Percentiles rank a stretch among this genome's conserved stretches.
Conservation (phyloP, 805 yeast species). For the Ogataea dorogensis region DNA sequence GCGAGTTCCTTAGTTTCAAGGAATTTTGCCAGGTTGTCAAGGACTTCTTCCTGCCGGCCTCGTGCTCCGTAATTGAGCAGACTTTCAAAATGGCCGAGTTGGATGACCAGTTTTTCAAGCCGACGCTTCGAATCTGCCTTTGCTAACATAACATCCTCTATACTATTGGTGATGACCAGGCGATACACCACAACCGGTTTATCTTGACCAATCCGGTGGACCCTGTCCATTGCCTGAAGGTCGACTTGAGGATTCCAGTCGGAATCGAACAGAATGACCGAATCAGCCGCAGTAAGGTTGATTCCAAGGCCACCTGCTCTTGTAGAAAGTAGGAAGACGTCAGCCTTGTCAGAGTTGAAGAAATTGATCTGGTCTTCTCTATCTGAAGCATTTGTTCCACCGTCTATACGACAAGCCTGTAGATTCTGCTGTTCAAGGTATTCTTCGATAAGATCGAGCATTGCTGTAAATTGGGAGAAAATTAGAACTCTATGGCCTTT, state of each 20-base stretch:
- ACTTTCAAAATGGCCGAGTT: constrained; percentile 56
- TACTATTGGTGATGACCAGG: constrained; percentile 70
- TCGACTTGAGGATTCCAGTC: constrained; percentile 99
- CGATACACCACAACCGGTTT: constrained; percentile 82
- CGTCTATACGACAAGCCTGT: constrained; percentile 68
- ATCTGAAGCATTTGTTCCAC: constrained; percentile 61
- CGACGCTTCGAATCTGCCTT: constrained; percentile 78
- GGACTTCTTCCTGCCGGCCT: constrained; percentile 13
- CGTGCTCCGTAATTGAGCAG: constrained; percentile 22
- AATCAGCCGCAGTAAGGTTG: constrained; percentile 81
- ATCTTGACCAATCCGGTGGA: constrained; percentile 88
- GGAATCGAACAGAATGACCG: constrained; percentile 85
- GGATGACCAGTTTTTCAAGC: constrained; percentile 73
- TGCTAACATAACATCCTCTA: constrained; percentile 78
- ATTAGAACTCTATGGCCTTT: constrained; percentile 66
- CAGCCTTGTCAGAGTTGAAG: constrained; percentile 40
- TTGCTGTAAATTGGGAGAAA: constrained; percentile 81
- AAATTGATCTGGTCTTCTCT: constrained; percentile 61
- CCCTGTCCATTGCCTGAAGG: constrained; percentile 93
- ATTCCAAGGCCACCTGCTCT: constrained; percentile 95
- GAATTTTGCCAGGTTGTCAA: constrained; percentile 39
- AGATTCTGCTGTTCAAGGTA: constrained; percentile 54
- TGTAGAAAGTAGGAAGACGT: constrained; percentile 76
- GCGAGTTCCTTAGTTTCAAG: constrained; percentile 38
- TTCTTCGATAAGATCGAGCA: constrained; percentile 79